Evolutionary conservation across 2,329 filamentous ascomycete genomes (phyloP), one percentile per base, ranked within the genome.

Genomic region (Alternaria consortialis): DNA sequence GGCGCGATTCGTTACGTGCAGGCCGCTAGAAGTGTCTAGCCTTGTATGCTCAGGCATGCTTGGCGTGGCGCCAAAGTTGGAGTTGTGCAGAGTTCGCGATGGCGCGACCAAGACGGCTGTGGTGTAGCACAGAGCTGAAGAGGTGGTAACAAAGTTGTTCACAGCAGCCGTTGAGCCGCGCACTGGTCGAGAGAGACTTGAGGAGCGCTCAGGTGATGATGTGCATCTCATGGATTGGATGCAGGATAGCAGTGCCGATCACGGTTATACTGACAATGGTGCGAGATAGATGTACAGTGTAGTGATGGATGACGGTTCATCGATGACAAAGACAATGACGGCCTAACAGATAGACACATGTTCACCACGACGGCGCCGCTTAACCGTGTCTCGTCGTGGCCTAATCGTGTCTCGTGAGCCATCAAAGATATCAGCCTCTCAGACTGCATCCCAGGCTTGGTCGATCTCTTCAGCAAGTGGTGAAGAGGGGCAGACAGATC

Each of bases 61-160:
- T 71, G 66, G 65, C 69, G 64, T 56, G 64, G 62, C 61, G 60
- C 65, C 44, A 58, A 64, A 62, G 57, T 61, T 65, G 44, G 63
- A 73, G 66, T 74, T 75, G 73, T 74, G 73, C 72, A 74, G 53
- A 69, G 64, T 59, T 65, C 62, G 64, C 53, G 57, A 60, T 67
- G 64, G 63, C 53, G 52, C 58, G 56, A 47, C 60, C 58, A 63
- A 58, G 46, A 31, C 46, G 42, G 62, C 51, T 54, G 34, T 65
- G 68, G 58, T 66, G 63, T 64, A 63, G 63, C 64, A 66, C 59
- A 50, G 36, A 31, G 44, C 53, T 23, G 27, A 13, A 20, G 56
- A 44, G 34, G 58, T 46, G 53, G 36, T 62, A 55, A 50, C 46
- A 53, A 39, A 58, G 52, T 58, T 53, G 55, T 53, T 65, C 56